Percentiles rank a stretch among this genome's conserved stretches.
Evolutionary conservation across 805 yeast genomes (phyloP).

Genomic region (Suhomyces vadensis): DNA sequence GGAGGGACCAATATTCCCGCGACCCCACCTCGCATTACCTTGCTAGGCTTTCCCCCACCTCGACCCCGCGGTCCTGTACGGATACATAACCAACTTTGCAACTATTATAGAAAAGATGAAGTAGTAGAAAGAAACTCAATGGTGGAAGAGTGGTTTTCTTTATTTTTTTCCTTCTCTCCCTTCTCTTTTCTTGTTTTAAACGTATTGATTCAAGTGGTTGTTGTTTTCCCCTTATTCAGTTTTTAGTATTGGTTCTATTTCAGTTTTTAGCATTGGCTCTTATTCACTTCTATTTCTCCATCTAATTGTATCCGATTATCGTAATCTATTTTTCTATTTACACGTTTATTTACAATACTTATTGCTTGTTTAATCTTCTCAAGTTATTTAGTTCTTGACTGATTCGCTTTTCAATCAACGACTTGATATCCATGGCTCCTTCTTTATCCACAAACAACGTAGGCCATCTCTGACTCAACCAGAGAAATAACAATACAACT

Average conservation of each 20-base stretch:
- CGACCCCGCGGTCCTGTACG: not conserved
- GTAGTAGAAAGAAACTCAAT: too few relatives aligned
- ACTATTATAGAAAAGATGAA: too few relatives aligned
- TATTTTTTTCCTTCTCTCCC: too few relatives aligned
- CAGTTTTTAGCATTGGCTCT: too few relatives aligned
- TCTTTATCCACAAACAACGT: slow-evolving; percentile 73
- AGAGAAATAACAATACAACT: slow-evolving; percentile 65
- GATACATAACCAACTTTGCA: not conserved
- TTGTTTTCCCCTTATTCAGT: too few relatives aligned
- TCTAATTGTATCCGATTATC: not conserved
- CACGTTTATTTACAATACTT: slow-evolving; percentile 1
- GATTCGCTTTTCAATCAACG: slow-evolving; percentile 64
- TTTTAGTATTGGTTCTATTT: too few relatives aligned
- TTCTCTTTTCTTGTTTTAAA: too few relatives aligned
- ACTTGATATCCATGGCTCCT: slow-evolving; percentile 68
- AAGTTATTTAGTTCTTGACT: slow-evolving; percentile 46
- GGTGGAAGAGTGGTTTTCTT: too few relatives aligned
- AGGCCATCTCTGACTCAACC: slow-evolving; percentile 90
- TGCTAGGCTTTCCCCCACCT: slow-evolving; percentile 1
- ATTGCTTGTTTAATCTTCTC: slow-evolving; percentile 20
- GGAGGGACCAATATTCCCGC: not conserved
- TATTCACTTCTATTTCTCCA: not conserved
- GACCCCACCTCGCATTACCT: too few relatives aligned
- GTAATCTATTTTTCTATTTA: too few relatives aligned
- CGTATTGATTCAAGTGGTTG: too few relatives aligned